Evolutionary conservation across 164 flowering plant genomes (phyloP).

Genomic region (Vitis riparia): DNA sequence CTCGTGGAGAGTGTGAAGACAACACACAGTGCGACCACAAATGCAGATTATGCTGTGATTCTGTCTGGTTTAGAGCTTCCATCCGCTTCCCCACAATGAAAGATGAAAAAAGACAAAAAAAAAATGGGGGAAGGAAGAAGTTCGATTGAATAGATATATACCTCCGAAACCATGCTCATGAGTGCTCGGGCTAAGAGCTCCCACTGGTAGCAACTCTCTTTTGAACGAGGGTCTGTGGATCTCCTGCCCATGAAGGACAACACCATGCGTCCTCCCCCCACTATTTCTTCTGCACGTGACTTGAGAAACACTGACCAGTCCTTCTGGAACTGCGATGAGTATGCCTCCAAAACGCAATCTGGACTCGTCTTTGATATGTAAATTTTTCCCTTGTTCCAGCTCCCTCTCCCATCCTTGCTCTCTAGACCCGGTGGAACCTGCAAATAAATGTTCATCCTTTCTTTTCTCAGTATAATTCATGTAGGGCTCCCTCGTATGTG

Average conservation of each 20-base stretch:
- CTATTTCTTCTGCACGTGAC: constrained; percentile 38
- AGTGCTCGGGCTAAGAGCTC: constrained; percentile 35
- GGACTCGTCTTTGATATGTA: constrained; percentile 45
- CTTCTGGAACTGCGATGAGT: constrained; percentile 28
- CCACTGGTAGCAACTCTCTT: constrained; percentile 30
- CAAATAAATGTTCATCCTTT: background rate
- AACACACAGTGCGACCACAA: too few relatives aligned
- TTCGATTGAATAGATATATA: constrained; percentile 2
- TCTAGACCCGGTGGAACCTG: constrained; percentile 37
- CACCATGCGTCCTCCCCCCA: constrained; percentile 40
- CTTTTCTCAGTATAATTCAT: too few relatives aligned
- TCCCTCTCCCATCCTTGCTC: background rate
- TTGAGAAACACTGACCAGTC: constrained; percentile 31
- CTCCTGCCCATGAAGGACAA: constrained; percentile 38
- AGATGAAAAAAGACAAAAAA: too few relatives aligned
- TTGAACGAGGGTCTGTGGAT: constrained; percentile 24
- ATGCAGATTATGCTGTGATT: too few relatives aligned
- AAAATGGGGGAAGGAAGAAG: background rate
- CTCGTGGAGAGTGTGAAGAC: too few relatives aligned
- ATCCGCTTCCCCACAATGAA: too few relatives aligned
- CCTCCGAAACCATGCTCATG: constrained; percentile 33
- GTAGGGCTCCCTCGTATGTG: too few relatives aligned
- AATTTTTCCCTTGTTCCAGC: constrained; percentile 38
- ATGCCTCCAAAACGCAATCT: constrained; percentile 26
- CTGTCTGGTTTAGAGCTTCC: too few relatives aligned